These are phyloP conservation scores for Penicillium hesseltinei DNA, from an alignment of 2,329 filamentous ascomycete species.

Conservation along the genomic window DNA sequence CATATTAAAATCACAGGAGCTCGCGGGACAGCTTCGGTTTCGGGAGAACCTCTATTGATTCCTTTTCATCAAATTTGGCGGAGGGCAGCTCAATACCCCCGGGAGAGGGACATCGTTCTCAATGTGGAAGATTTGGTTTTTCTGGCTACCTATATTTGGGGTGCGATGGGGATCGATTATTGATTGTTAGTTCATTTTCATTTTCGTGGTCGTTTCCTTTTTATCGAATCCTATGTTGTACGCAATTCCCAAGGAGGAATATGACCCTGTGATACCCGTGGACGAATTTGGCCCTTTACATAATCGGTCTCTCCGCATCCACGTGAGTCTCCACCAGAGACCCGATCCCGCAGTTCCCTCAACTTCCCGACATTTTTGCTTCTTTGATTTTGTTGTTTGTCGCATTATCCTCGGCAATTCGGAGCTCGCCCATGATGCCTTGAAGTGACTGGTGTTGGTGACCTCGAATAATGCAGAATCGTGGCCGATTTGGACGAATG, in stretches of 20 bases:
- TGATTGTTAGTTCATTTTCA: too few relatives aligned
- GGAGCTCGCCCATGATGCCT: constrained; percentile 17
- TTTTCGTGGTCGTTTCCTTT: too few relatives aligned
- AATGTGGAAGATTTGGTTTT: too few relatives aligned
- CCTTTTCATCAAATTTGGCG: too few relatives aligned
- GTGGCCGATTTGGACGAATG: constrained; percentile 24
- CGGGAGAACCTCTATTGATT: too few relatives aligned
- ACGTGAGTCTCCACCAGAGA: constrained; percentile 24
- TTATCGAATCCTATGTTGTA: constrained; percentile 35
- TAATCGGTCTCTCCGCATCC: constrained; percentile 28
- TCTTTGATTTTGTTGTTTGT: constrained; percentile 18
- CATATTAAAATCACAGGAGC: too few relatives aligned
- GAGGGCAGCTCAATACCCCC: too few relatives aligned
- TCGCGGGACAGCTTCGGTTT: too few relatives aligned
- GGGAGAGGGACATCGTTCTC: too few relatives aligned
- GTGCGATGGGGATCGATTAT: too few relatives aligned
- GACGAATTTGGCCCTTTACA: constrained; percentile 10
- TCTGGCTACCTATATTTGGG: too few relatives aligned
- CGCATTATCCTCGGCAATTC: constrained; percentile 20
- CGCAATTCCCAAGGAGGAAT: neutral
- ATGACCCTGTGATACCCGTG: neutral
- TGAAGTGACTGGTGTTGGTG: constrained; percentile 12
- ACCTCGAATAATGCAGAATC: constrained; percentile 23
- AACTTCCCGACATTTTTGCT: constrained; percentile 27
- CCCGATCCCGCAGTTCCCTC: constrained; percentile 26